phyloP scores from a whole-genome alignment of 768 basidiomycete genomes.

The Mrakia blollopis region DNA sequence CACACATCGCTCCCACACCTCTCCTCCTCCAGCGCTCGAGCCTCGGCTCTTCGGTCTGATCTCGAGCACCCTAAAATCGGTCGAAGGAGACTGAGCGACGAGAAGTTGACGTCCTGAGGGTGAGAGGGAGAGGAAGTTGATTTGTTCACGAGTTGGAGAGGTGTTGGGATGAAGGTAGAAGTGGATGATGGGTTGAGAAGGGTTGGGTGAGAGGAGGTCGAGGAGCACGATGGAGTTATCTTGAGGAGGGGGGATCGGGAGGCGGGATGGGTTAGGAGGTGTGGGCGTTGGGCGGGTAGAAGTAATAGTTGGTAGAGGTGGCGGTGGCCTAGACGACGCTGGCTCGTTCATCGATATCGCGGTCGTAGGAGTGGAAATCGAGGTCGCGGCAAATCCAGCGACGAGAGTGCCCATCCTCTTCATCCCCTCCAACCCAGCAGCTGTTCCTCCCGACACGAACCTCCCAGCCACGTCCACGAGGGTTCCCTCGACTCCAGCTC shows the following conservation, averaged over 20 bases:
- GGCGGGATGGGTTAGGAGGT: neutral
- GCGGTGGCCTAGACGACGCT: neutral
- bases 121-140: neutral
- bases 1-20: neutral
- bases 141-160: neutral
- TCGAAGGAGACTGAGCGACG: neutral
- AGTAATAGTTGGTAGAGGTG: neutral
- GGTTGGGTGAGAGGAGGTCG: neutral
- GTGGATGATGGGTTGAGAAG: neutral
- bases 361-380: neutral
- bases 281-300: neutral
- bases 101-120: neutral
- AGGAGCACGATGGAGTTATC: neutral
- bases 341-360: neutral
- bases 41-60: neutral
- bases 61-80: neutral
- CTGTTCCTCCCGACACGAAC: neutral
- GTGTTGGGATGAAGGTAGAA: neutral
- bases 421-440: neutral
- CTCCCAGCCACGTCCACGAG: neutral
- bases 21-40: neutral
- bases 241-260: neutral
- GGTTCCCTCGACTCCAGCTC: neutral
- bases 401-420: neutral
- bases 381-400: neutral